Conservation (phyloP, 1,284 basidiomycete genomes). For the Ceratobasidium sp. region DNA sequence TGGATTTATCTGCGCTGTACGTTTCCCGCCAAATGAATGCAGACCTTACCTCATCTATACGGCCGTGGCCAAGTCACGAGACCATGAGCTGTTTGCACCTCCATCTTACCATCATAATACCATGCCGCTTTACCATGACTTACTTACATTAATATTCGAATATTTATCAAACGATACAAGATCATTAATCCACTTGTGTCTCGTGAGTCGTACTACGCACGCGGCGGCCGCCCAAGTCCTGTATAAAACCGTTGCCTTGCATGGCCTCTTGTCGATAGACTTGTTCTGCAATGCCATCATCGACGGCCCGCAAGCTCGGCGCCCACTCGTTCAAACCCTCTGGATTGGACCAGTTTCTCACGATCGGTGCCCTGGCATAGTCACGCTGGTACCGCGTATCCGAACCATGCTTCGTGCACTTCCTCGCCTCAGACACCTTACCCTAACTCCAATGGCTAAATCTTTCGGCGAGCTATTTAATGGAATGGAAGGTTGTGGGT, state of each 20-base stretch:
- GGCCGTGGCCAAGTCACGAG: slow-evolving; percentile 2
- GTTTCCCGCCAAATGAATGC: no score
- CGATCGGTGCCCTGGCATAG: slow-evolving; percentile 20
- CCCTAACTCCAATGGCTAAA: slow-evolving; percentile 39
- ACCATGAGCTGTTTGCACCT: background rate
- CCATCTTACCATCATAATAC: background rate
- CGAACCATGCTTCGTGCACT: slow-evolving; percentile 1
- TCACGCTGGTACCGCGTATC: slow-evolving; percentile 14
- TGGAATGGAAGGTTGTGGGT: slow-evolving; percentile 4
- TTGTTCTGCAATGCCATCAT: slow-evolving; percentile 29
- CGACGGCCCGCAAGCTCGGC: background rate
- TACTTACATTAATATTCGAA: slow-evolving; percentile 18
- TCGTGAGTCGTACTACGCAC: background rate
- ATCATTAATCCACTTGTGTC: slow-evolving; percentile 2
- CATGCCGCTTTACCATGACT: slow-evolving; percentile 33
- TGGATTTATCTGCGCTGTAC: no score
- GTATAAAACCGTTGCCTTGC: slow-evolving; percentile 32
- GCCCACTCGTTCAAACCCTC: background rate
- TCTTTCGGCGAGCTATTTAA: slow-evolving; percentile 35
- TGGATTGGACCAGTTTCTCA: slow-evolving; percentile 35
- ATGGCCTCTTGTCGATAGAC: slow-evolving; percentile 1
- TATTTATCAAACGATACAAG: slow-evolving; percentile 8
- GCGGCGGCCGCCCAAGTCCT: slow-evolving; percentile 13
- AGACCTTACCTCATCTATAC: background rate
- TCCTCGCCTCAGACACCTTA: slow-evolving; percentile 24